Conservation (phyloP, 192 early-diverging fungal genomes). For the Coemansia sp. region DNA sequence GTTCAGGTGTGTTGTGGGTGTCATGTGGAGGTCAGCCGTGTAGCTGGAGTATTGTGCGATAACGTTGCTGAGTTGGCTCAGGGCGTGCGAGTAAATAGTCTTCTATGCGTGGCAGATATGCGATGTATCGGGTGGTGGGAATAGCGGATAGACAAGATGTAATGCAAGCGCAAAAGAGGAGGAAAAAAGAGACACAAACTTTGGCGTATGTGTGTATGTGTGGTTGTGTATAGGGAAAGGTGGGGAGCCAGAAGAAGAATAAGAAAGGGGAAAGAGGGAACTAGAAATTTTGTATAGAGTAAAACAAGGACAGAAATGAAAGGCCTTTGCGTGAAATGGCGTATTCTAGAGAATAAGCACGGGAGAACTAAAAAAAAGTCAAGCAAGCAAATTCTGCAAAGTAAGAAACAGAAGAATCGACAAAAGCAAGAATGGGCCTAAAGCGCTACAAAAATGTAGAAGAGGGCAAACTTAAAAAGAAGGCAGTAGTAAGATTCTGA, state of each 20-base stretch:
- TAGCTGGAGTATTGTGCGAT: background rate
- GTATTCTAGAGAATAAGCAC: conserved; percentile 1
- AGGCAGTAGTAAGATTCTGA: conserved; percentile 7
- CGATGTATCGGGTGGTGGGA: background rate
- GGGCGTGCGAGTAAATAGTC: background rate
- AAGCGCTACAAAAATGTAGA: background rate
- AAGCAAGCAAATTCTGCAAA: background rate
- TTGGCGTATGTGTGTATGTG: background rate
- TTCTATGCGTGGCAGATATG: background rate
- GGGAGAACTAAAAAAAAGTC: background rate
- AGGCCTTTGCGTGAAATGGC: background rate
- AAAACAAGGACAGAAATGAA: conserved; percentile 14
- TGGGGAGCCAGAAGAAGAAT: background rate
- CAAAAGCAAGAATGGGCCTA: conserved; percentile 12
- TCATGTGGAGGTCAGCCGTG: conserved; percentile 4
- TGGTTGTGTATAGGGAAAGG: too few species aligned
- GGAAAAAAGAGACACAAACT: background rate
- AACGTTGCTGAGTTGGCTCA: background rate
- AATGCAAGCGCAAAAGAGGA: background rate
- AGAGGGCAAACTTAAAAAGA: conserved; percentile 9
- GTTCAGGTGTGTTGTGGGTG: background rate
- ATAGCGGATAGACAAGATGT: background rate
- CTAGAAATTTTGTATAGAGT: conserved; percentile 4
- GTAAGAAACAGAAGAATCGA: background rate
- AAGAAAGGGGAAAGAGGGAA: conserved; percentile 4